Evolutionary conservation across 176 grass and related monocot species (phyloP).

Genomic region (Panicum miliaceum): DNA sequence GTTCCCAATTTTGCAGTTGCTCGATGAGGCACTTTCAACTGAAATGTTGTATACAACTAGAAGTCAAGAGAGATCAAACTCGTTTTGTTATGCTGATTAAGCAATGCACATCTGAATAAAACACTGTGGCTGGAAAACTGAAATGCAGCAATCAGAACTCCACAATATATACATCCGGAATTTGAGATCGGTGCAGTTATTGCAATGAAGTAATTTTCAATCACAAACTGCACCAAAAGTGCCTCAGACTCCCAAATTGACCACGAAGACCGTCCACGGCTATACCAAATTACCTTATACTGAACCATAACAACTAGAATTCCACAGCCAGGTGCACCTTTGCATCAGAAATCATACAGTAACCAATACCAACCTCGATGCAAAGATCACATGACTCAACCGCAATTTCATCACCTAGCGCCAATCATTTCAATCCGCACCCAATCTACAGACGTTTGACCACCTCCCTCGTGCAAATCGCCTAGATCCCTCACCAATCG

Average conservation of each 20-base stretch:
- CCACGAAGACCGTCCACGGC: neutral
- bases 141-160: neutral
- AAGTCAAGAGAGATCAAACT: neutral
- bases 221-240: neutral
- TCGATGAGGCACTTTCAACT: neutral
- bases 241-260: neutral
- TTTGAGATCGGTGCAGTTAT: neutral
- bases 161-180: neutral
- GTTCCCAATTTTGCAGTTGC: neutral
- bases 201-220: neutral
- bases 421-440: slow-evolving; percentile 14
- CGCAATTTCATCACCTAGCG: neutral
- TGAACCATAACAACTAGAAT: neutral
- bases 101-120: slow-evolving; percentile 4
- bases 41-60: neutral
- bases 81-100: neutral
- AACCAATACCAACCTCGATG: slow-evolving; percentile 4
- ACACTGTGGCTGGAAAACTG: neutral
- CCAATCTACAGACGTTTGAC: slow-evolving; percentile 26
- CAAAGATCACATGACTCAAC: neutral
- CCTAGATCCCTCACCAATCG: slow-evolving; percentile 31
- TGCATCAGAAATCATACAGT: neutral
- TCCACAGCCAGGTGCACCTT: neutral
- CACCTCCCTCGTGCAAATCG: neutral
- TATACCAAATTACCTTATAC: neutral